Evolutionary conservation across 140 eudicot genomes (phyloP).

Genomic region (Erigeron philadelphicus): DNA sequence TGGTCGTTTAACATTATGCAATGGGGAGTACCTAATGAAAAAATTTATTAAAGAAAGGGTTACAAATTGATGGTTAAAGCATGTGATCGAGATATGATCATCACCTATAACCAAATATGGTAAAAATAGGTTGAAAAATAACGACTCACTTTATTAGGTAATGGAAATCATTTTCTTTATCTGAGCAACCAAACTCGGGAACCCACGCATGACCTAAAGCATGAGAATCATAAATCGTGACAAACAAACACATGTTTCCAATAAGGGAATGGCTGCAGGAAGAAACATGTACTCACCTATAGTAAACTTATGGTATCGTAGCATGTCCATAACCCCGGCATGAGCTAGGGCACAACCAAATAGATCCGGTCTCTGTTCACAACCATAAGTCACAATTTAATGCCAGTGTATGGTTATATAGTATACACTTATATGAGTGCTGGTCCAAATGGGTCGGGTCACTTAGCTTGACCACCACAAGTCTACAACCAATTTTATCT

Average conservation of each 20-base stretch:
- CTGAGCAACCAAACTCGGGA: conserved; percentile 86
- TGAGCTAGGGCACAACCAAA: conserved; percentile 98
- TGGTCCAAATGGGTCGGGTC: neutral
- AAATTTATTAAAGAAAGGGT: neutral
- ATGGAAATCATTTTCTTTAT: conserved; percentile 70
- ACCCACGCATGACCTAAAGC: conserved; percentile 92
- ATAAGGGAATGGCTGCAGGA: neutral
- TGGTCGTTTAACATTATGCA: conserved; percentile 83
- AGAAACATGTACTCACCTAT: conserved; percentile 49
- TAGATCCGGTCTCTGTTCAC: conserved; percentile 77
- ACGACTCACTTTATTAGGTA: conserved; percentile 72
- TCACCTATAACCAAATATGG: neutral
- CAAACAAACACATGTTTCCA: neutral
- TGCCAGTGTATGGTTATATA: neutral
- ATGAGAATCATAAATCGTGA: neutral
- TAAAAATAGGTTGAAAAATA: neutral
- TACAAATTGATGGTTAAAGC: neutral
- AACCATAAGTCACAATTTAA: conserved; percentile 18
- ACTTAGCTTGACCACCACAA: no score
- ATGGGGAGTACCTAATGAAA: conserved; percentile 66
- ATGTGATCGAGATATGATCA: neutral
- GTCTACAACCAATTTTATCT: no score
- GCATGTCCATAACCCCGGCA: conserved; percentile 99
- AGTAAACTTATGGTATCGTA: conserved; percentile 86
- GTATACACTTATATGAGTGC: no score